Conservation (phyloP, 495 filamentous ascomycete species). For the Xylaria flabelliformis region DNA sequence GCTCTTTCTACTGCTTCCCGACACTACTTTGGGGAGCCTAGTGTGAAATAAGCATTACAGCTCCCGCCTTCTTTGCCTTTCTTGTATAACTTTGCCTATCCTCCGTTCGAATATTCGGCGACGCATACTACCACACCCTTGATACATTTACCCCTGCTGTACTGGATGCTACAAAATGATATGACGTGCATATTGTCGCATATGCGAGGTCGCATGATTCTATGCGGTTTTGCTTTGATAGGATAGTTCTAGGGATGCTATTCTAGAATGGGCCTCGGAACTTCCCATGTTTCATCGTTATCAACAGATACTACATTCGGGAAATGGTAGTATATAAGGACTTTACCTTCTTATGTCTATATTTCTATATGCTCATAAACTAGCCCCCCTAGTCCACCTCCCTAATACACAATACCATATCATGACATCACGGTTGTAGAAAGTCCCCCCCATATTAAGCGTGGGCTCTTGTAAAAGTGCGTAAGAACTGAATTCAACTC, state of each 20-base stretch:
- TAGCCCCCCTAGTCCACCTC: not conserved
- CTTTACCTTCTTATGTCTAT: not conserved
- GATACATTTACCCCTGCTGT: not conserved
- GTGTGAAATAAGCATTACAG: not conserved
- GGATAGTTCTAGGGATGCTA: not conserved
- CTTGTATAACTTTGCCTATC: not conserved
- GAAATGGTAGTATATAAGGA: not conserved
- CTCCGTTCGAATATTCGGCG: not conserved
- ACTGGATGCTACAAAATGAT: conserved; percentile 5
- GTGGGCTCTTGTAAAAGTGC: not conserved
- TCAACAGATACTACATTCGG: not conserved
- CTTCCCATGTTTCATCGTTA: not conserved
- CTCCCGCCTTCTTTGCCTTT: not conserved
- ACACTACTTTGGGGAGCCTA: not conserved
- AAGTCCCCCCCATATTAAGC: no score
- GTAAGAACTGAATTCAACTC: not conserved
- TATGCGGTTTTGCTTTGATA: not conserved
- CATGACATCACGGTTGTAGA: not conserved
- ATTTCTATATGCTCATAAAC: not conserved
- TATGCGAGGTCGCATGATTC: not conserved
- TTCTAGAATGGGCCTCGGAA: conserved; percentile 4
- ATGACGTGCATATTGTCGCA: not conserved
- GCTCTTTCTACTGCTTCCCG: conserved; percentile 3
- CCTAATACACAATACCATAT: not conserved
- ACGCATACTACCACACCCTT: not conserved